Percentiles rank a stretch among this genome's conserved stretches.
Conservation (phyloP, 257 asterid genomes). For the Fraxinus pennsylvanica region DNA sequence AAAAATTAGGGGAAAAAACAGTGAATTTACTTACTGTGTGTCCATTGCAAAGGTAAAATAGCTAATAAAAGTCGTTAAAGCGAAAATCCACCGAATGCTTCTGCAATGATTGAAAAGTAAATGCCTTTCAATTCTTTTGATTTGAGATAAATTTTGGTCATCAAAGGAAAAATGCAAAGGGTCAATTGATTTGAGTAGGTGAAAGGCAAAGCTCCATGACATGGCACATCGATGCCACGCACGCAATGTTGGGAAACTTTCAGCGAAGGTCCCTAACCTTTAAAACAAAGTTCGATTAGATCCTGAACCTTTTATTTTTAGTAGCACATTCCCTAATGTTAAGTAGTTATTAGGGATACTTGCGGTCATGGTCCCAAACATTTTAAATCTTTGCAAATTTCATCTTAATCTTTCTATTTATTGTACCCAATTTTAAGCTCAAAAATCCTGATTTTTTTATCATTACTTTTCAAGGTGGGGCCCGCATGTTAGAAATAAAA, state of each 20-base stretch:
- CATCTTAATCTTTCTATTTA: no score
- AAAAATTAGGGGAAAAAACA: slow-evolving; percentile 26
- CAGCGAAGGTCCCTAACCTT: neutral
- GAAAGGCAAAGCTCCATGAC: slow-evolving; percentile 28
- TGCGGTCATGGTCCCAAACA: no score
- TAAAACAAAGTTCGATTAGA: no score
- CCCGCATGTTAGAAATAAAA: no score
- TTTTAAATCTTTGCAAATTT: no score
- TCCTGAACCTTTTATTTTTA: no score
- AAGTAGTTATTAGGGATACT: no score
- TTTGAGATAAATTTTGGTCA: slow-evolving; percentile 15
- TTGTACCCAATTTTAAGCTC: no score
- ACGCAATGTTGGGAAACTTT: neutral
- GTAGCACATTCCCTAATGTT: no score
- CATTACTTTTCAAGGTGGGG: no score
- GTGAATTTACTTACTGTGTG: slow-evolving; percentile 16
- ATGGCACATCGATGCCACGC: neutral
- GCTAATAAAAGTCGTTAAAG: neutral
- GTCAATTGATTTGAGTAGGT: slow-evolving; percentile 19
- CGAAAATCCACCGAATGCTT: neutral
- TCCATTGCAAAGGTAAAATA: neutral
- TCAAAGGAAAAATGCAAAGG: slow-evolving; percentile 28
- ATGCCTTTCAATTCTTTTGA: neutral
- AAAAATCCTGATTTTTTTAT: no score
- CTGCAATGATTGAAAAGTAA: slow-evolving; percentile 3